Evolutionary conservation across 2,329 filamentous ascomycete genomes (phyloP).

Genomic region (Aspergillus alliaceus): DNA sequence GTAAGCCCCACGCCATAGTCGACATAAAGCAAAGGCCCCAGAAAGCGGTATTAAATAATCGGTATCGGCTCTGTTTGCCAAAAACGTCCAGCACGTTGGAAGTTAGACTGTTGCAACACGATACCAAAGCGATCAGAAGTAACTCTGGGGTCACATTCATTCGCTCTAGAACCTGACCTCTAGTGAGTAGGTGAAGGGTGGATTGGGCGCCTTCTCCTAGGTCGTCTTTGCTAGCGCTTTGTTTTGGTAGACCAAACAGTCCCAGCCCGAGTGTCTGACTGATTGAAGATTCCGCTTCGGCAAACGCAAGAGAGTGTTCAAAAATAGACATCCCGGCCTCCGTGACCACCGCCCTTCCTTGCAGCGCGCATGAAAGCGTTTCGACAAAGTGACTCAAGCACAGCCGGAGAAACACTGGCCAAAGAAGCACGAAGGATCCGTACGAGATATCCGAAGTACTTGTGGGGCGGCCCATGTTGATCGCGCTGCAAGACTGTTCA

Average conservation of each 20-base stretch:
- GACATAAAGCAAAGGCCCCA: conserved; percentile 91
- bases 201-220: conserved; percentile 30
- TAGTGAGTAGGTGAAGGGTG: conserved; percentile 39
- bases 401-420: conserved; percentile 53
- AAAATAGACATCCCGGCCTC: conserved; percentile 97
- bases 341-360: conserved; percentile 74
- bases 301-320: conserved; percentile 93
- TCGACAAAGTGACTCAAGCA: conserved; percentile 83
- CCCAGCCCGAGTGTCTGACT: conserved; percentile 75
- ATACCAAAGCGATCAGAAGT: conserved; percentile 82
- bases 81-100: conserved; percentile 81
- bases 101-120: conserved; percentile 81
- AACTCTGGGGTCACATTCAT: conserved; percentile 91
- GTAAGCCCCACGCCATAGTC: conserved; percentile 75
- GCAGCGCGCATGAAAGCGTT: conserved; percentile 81
- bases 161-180: conserved; percentile 65
- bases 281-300: conserved; percentile 88
- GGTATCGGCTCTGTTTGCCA: conserved; percentile 73
- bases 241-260: conserved; percentile 55
- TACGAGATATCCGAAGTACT: conserved; percentile 58
- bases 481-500: conserved; percentile 69
- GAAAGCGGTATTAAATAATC: conserved; percentile 82
- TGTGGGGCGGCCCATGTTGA: conserved; percentile 65
- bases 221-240: conserved; percentile 47
- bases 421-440: conserved; percentile 72